Conservation (phyloP, 768 basidiomycete genomes). For the Lactarius hatsudake region DNA sequence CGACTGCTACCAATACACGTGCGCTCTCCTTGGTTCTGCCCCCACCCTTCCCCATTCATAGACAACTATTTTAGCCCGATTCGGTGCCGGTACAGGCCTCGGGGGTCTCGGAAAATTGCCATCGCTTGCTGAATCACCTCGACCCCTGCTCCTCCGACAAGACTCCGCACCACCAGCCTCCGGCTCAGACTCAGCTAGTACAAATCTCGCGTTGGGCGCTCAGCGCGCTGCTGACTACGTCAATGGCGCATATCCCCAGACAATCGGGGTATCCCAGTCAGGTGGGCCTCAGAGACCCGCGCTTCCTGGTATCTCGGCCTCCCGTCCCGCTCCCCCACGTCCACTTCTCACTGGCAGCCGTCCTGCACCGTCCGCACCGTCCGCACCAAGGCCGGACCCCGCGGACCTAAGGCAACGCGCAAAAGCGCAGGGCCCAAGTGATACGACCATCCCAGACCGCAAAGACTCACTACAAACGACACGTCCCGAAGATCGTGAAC, state of each 20-base stretch:
- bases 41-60: conserved; percentile 38
- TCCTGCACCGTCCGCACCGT: conserved; percentile 52
- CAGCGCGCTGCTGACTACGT: conserved; percentile 64
- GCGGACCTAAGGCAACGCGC: conserved; percentile 65
- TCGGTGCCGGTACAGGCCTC: conserved; percentile 89
- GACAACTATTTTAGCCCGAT: conserved; percentile 61
- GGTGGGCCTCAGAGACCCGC: conserved; percentile 31
- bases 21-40: conserved; percentile 18
- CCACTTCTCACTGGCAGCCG: conserved; percentile 57
- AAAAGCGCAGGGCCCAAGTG: conserved; percentile 54
- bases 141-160: conserved; percentile 39
- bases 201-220: conserved; percentile 40
- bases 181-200: conserved; percentile 35
- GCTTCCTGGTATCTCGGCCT: conserved; percentile 45
- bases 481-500: conserved; percentile 28
- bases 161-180: conserved; percentile 43
- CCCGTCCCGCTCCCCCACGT: conserved; percentile 66
- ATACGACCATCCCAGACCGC: conserved; percentile 38
- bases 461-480: conserved; percentile 45
- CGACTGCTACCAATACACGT: conserved; percentile 28
- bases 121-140: conserved; percentile 37
- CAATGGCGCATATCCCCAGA: conserved; percentile 48
- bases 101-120: conserved; percentile 57
- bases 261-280: conserved; percentile 39
- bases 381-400: conserved; percentile 51